Evolutionary conservation across 2,329 filamentous ascomycete species (phyloP).

Genomic region (Verticillium alfalfae): DNA sequence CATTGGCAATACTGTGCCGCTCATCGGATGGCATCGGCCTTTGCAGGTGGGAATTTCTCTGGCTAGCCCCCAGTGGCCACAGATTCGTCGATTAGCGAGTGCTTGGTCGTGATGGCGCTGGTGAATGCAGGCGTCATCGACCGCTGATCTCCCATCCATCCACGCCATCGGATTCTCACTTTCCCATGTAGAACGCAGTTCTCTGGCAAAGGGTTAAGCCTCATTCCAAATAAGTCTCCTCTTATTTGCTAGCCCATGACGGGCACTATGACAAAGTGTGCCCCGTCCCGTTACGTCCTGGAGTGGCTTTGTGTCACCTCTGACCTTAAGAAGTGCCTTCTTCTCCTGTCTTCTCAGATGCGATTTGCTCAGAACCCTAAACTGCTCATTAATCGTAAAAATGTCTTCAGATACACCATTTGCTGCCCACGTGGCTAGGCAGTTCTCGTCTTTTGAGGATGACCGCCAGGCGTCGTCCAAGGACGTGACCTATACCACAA

Average conservation of each 20-base stretch:
- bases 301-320: not conserved
- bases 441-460: slow-evolving; percentile 30
- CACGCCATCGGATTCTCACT: not conserved
- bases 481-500: slow-evolving; percentile 45
- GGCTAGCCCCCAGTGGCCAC: too few species aligned
- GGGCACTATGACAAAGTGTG: not conserved
- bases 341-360: not conserved
- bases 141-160: not conserved
- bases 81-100: not conserved
- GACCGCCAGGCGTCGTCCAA: slow-evolving; percentile 31
- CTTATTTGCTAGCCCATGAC: not conserved
- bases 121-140: not conserved
- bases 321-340: not conserved
- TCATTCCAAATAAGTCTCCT: not conserved
- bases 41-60: not conserved
- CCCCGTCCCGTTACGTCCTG: too few species aligned
- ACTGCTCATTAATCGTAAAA: not conserved
- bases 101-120: not conserved
- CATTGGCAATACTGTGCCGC: too few species aligned
- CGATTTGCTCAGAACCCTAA: not conserved
- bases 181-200: not conserved
- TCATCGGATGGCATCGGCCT: too few species aligned
- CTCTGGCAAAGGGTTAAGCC: not conserved
- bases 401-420: slow-evolving; percentile 26
- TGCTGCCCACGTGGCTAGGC: slow-evolving; percentile 26